phyloP scores from a whole-genome alignment of 2,329 filamentous ascomycete species.

The Myotisia sp. region DNA sequence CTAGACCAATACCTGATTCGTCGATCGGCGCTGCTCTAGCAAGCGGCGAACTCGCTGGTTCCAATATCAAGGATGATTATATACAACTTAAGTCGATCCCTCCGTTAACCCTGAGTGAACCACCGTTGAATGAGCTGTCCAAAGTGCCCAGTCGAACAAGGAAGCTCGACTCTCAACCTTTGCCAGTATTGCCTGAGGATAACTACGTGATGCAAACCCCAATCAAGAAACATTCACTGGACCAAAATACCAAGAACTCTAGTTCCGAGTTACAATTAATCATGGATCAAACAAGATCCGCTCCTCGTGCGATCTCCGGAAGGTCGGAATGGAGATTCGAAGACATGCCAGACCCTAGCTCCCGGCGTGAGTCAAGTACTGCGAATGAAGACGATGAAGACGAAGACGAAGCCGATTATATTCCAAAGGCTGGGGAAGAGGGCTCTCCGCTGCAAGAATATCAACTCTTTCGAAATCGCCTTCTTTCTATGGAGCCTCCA shows the following conservation, averaged over 20 bases:
- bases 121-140: neutral
- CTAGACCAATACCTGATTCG: slow-evolving; percentile 34
- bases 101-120: slow-evolving; percentile 28
- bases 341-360: slow-evolving; percentile 2
- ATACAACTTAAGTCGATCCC: slow-evolving; percentile 29
- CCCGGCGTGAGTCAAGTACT: slow-evolving; percentile 7
- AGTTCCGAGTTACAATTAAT: neutral
- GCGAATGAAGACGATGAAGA: slow-evolving; percentile 20
- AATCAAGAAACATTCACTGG: slow-evolving; percentile 11
- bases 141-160: neutral
- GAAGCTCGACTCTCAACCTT: neutral
- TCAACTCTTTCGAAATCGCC: slow-evolving; percentile 35
- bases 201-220: slow-evolving; percentile 1
- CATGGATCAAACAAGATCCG: slow-evolving; percentile 18
- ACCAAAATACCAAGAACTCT: slow-evolving; percentile 14
- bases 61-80: slow-evolving; percentile 22
- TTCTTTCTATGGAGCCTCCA: slow-evolving; percentile 35
- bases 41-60: slow-evolving; percentile 18
- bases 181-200: neutral
- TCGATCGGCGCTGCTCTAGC: slow-evolving; percentile 19
- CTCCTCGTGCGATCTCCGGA: slow-evolving; percentile 27
- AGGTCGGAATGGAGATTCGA: slow-evolving; percentile 25
- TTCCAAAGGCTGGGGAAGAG: slow-evolving; percentile 29
- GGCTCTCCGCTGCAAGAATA: slow-evolving; percentile 34
- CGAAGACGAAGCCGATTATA: slow-evolving; percentile 18